phyloP scores from a whole-genome alignment of 2,329 filamentous ascomycete genomes.

The Pseudogymnoascus sp. region DNA sequence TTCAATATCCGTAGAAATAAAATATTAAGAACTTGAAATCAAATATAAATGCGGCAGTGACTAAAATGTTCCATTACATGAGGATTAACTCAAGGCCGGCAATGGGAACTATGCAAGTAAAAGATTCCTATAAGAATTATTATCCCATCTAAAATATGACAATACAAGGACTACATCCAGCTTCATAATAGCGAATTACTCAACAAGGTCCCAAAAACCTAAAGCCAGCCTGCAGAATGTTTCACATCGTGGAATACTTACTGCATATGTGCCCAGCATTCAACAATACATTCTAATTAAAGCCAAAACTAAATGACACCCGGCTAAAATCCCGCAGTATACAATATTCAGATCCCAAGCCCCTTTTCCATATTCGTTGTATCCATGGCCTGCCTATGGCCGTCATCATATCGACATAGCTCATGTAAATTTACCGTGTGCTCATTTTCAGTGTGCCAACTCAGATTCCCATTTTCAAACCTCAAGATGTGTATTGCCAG shows the following conservation, averaged over 20 bases:
- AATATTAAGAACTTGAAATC: too few relatives aligned
- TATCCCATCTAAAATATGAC: neutral
- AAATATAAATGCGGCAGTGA: too few relatives aligned
- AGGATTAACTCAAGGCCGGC: neutral
- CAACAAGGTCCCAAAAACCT: neutral
- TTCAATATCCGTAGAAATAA: neutral
- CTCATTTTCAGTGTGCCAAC: neutral
- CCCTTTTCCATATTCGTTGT: neutral
- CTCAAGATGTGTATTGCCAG: neutral
- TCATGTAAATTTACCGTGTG: neutral
- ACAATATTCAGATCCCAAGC: neutral
- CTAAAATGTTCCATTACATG: neutral
- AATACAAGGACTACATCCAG: neutral
- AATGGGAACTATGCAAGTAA: neutral
- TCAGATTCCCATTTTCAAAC: neutral
- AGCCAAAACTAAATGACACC: neutral
- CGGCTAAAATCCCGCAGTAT: neutral
- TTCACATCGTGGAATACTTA: neutral
- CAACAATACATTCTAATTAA: conserved; percentile 2
- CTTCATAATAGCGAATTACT: neutral
- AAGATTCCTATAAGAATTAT: neutral
- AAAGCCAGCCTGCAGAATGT: neutral
- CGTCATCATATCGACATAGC: conserved; percentile 2
- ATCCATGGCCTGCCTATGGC: neutral
- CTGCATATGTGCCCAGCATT: neutral